Evolutionary conservation across 805 yeast species (phyloP).

Genomic region (Wickerhamiella alocasiicola): DNA sequence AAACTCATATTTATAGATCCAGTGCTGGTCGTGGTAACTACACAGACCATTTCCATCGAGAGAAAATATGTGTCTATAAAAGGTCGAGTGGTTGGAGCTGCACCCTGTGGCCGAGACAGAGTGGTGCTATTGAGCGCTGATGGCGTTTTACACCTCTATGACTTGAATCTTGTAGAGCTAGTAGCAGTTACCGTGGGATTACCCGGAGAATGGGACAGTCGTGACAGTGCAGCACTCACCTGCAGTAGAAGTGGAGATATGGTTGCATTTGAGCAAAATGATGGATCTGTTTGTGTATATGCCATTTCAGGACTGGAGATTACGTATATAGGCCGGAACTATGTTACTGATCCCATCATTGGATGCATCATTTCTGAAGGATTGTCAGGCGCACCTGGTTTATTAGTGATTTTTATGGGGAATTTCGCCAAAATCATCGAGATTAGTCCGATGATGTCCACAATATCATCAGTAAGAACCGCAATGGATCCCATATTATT

Average conservation of each 20-base stretch:
- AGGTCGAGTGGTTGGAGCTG: constrained; percentile 4
- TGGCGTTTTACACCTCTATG: not conserved
- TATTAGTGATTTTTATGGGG: not conserved
- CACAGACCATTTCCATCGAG: not conserved
- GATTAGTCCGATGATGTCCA: constrained; percentile 5
- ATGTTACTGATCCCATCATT: not conserved
- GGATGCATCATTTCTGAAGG: constrained; percentile 1
- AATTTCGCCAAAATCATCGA: constrained; percentile 1
- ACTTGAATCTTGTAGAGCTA: not conserved
- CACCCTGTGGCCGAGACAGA: constrained; percentile 1
- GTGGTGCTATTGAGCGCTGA: constrained; percentile 1
- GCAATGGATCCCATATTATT: not conserved
- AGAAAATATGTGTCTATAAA: not conserved
- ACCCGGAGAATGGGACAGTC: constrained; percentile 3
- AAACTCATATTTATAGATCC: constrained; percentile 8
- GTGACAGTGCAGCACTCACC: not conserved
- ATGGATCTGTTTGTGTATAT: not conserved
- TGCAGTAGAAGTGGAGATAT: not conserved
- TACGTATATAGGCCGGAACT: not conserved
- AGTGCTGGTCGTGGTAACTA: constrained; percentile 1
- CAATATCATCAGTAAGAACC: constrained; percentile 4
- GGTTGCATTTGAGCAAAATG: not conserved
- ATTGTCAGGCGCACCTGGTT: constrained; percentile 1
- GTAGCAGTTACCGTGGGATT: not conserved
- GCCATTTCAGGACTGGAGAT: not conserved